Conservation (phyloP, 2,329 filamentous ascomycete species). For the Colletotrichum eremochloae region DNA sequence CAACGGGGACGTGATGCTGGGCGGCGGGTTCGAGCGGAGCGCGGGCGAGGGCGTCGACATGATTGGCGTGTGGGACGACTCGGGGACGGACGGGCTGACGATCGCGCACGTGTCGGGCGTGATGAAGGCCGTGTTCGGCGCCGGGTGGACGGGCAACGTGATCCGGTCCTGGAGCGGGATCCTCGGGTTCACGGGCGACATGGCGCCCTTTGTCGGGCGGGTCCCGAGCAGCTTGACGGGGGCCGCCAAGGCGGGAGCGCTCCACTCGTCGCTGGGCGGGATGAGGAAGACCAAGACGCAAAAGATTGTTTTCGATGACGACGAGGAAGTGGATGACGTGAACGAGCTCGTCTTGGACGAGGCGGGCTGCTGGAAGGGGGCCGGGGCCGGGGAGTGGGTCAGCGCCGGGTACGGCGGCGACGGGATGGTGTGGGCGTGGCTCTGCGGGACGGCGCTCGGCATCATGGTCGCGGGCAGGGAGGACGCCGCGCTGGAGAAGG, state of each 20-base stretch:
- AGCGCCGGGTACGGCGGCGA: slow-evolving; percentile 65
- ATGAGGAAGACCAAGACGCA: neutral
- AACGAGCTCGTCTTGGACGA: too few species aligned
- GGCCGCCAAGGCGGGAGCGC: slow-evolving; percentile 45
- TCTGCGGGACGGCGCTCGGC: slow-evolving; percentile 62
- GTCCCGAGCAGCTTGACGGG: slow-evolving; percentile 47
- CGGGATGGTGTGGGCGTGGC: slow-evolving; percentile 68
- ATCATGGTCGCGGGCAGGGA: slow-evolving; percentile 60
- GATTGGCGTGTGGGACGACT: slow-evolving; percentile 63
- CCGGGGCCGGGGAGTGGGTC: slow-evolving; percentile 61
- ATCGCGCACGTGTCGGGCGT: slow-evolving; percentile 57
- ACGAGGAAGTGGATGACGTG: neutral
- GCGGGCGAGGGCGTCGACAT: slow-evolving; percentile 58
- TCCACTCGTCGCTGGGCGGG: neutral
- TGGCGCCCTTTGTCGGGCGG: slow-evolving; percentile 64
- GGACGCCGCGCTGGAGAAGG: slow-evolving; percentile 46
- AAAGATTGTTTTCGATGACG: neutral
- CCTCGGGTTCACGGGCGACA: slow-evolving; percentile 62
- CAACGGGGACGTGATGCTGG: slow-evolving; percentile 65
- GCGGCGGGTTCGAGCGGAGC: slow-evolving; percentile 64
- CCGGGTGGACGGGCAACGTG: slow-evolving; percentile 53
- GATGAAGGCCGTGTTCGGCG: slow-evolving; percentile 58
- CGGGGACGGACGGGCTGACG: slow-evolving; percentile 54
- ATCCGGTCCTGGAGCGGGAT: slow-evolving; percentile 64
- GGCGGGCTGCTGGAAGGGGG: slow-evolving; percentile 15